phyloP scores from a whole-genome alignment of 2,329 filamentous ascomycete species.

The Aspergillus floridensis region DNA sequence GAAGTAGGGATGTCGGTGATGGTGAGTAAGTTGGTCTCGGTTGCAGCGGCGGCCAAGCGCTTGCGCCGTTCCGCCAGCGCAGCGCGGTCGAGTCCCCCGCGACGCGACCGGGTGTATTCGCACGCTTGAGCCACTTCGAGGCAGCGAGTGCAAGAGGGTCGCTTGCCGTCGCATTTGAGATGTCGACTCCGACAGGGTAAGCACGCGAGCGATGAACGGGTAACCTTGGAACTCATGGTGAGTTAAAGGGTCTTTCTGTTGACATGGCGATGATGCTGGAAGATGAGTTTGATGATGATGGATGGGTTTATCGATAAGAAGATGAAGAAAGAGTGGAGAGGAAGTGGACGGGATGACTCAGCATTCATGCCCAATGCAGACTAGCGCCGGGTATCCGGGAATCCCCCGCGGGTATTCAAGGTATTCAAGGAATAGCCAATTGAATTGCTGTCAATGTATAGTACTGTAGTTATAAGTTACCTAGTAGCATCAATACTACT shows the following conservation, averaged over 20 bases:
- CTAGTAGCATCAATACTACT: no score
- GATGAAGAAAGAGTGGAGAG: background rate
- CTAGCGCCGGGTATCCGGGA: background rate
- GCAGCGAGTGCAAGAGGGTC: conserved; percentile 46
- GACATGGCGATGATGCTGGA: background rate
- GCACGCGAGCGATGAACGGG: conserved; percentile 27
- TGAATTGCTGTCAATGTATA: no score
- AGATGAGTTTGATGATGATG: background rate
- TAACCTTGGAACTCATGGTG: background rate
- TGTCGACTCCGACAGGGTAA: conserved; percentile 39
- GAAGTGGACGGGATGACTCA: background rate
- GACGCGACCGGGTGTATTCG: conserved; percentile 49
- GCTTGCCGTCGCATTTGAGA: conserved; percentile 49
- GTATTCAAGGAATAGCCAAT: no score
- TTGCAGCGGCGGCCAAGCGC: conserved; percentile 9
- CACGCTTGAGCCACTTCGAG: conserved; percentile 44
- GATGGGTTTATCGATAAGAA: background rate
- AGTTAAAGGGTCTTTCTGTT: background rate
- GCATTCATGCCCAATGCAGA: background rate
- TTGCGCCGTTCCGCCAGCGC: conserved; percentile 24
- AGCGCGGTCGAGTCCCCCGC: conserved; percentile 36
- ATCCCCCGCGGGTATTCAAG: background rate
- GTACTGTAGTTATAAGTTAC: no score
- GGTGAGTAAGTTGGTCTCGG: background rate
- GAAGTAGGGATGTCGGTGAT: background rate